These are phyloP conservation scores for Lactarius vividus DNA, from an alignment of 768 basidiomycete genomes.

Conservation along the genomic window DNA sequence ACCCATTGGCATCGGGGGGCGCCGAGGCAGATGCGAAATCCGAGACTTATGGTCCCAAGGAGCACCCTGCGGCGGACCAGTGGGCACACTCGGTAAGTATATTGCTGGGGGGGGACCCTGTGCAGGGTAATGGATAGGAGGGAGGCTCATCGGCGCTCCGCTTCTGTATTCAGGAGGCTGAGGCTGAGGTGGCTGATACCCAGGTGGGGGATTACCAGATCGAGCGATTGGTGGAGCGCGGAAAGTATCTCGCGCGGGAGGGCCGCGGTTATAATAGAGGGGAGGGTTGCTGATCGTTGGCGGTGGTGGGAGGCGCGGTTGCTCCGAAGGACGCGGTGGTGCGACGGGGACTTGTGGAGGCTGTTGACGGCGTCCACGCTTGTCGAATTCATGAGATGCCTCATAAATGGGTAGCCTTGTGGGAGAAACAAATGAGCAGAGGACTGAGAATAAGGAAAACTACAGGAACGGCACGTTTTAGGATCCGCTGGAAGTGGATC, in stretches of 20 bases:
- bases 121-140: conserved; percentile 25
- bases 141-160: conserved; percentile 19
- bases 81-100: conserved; percentile 7
- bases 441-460: neutral
- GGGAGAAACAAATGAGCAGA: conserved; percentile 6
- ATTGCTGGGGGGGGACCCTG: conserved; percentile 25
- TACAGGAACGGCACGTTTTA: conserved; percentile 53
- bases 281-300: conserved; percentile 26
- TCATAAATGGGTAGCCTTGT: conserved; percentile 71
- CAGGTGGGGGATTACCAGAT: conserved; percentile 28
- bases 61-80: conserved; percentile 5
- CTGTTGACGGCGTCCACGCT: conserved; percentile 56
- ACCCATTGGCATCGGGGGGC: conserved; percentile 29
- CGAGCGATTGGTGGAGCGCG: conserved; percentile 29
- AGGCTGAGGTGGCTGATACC: conserved; percentile 25
- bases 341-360: conserved; percentile 29
- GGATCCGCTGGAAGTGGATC: conserved; percentile 86
- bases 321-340: conserved; percentile 27
- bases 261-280: conserved; percentile 11
- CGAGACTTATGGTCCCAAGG: conserved; percentile 20
- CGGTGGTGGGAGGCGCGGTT: conserved; percentile 29
- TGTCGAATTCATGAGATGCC: conserved; percentile 81
- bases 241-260: conserved; percentile 24
- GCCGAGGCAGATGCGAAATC: conserved; percentile 25
- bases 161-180: conserved; percentile 15